A percentile compares a stretch with the other conserved stretches of the same genome.
phyloP scores from a whole-genome alignment of 345 rosid species.

The Crucihimalaya himalaica region DNA sequence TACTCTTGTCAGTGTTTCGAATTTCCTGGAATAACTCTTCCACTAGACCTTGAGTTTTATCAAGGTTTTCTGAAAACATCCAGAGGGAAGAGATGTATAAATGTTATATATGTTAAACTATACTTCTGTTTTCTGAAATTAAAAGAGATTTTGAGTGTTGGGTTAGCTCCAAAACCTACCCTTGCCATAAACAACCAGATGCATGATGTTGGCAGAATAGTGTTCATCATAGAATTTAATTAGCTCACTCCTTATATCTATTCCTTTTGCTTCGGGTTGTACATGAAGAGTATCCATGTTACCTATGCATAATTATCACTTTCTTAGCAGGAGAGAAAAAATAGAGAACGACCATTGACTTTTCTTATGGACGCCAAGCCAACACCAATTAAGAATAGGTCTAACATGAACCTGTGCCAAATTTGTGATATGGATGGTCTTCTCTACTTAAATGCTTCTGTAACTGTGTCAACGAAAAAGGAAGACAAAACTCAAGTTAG shows the following conservation, averaged over 20 bases:
- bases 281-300: conserved; percentile 78
- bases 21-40: conserved; percentile 70
- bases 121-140: not conserved
- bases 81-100: conserved; percentile 26
- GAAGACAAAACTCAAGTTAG: not conserved
- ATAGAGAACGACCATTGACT: not conserved
- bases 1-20: conserved; percentile 50
- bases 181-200: conserved; percentile 75
- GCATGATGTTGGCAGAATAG: conserved; percentile 90
- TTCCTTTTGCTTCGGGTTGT: conserved; percentile 68
- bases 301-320: conserved; percentile 46
- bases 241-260: conserved; percentile 73
- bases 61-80: conserved; percentile 62
- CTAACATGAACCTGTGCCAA: conserved; percentile 65
- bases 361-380: not conserved
- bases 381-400: conserved; percentile 4
- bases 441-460: conserved; percentile 64
- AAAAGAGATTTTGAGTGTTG: not conserved
- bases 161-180: conserved; percentile 48
- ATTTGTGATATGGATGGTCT: conserved; percentile 79
- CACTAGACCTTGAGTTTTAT: conserved; percentile 58
- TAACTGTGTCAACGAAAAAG: conserved; percentile 50
- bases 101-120: not conserved
- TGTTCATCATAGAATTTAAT: conserved; percentile 69
- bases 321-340: not conserved